These are phyloP conservation scores for Lathyrus oleraceus DNA, from an alignment of 306 rosid genomes.

Conservation along the genomic window DNA sequence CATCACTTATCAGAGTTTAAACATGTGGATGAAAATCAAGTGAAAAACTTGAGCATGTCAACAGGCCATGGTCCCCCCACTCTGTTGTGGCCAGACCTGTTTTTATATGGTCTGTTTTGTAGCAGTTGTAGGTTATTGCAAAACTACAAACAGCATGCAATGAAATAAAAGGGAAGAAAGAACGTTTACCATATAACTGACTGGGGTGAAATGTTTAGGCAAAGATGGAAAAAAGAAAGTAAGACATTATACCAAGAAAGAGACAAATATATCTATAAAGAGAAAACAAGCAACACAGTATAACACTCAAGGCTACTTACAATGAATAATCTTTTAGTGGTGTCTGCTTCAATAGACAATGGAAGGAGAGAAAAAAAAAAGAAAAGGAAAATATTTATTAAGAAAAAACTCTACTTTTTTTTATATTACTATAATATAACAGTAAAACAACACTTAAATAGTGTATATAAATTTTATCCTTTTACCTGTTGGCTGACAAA, in stretches of 20 bases:
- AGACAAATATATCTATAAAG: slow-evolving; percentile 22
- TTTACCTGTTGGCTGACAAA: slow-evolving; percentile 27
- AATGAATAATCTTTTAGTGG: not conserved
- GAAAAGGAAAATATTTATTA: not conserved
- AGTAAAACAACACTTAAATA: not conserved
- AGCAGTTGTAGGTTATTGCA: slow-evolving; percentile 26
- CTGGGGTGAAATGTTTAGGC: slow-evolving; percentile 39
- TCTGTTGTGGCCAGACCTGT: slow-evolving; percentile 34
- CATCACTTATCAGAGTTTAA: slow-evolving; percentile 24
- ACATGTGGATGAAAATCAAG: slow-evolving; percentile 45
- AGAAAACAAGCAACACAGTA: slow-evolving; percentile 28
- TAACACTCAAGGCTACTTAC: slow-evolving; percentile 16
- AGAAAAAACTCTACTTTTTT: no score
- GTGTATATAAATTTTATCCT: not conserved
- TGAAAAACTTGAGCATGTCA: slow-evolving; percentile 34
- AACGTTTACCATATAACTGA: slow-evolving; percentile 24
- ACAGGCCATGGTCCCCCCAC: slow-evolving; percentile 47
- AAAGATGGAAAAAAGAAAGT: slow-evolving; percentile 29
- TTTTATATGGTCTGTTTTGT: slow-evolving; percentile 29
- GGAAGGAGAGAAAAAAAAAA: not conserved
- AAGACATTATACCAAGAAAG: slow-evolving; percentile 17
- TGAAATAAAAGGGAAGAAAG: slow-evolving; percentile 25
- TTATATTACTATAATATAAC: not conserved
- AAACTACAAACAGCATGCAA: slow-evolving; percentile 37
- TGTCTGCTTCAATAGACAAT: not conserved